A percentile compares a stretch with the other conserved stretches of the same genome.
Evolutionary conservation across 2,329 filamentous ascomycete species (phyloP).

Genomic region (Cordyceps militaris): DNA sequence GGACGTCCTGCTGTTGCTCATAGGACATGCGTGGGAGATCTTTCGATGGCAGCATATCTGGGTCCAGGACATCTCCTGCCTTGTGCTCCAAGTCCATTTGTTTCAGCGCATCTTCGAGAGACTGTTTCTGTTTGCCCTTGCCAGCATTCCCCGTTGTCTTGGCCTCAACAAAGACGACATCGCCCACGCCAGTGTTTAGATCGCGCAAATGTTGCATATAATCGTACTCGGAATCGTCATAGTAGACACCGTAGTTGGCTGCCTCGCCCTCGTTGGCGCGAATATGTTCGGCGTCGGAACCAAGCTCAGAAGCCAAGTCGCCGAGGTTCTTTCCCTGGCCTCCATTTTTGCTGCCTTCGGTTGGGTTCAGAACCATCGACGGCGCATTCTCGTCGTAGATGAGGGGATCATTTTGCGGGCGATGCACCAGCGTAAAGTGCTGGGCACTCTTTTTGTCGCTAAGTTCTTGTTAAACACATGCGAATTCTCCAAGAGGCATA

Average conservation of each 20-base stretch:
- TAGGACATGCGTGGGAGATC: conserved; percentile 73
- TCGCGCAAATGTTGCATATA: conserved; percentile 99
- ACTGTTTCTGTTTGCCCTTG: conserved; percentile 68
- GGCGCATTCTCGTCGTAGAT: conserved; percentile 89
- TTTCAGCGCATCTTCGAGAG: conserved; percentile 74
- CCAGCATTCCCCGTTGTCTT: conserved; percentile 44
- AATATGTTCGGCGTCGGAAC: conserved; percentile 55
- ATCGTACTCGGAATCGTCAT: conserved; percentile 91
- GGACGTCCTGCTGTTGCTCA: conserved; percentile 86
- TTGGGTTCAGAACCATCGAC: conserved; percentile 81
- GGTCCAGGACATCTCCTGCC: conserved; percentile 56
- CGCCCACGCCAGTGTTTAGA: conserved; percentile 64
- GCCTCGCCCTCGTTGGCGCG: conserved; percentile 93
- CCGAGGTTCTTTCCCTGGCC: conserved; percentile 57
- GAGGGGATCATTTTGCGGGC: conserved; percentile 92
- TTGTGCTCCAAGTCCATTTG: conserved; percentile 50
- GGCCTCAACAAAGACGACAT: conserved; percentile 79
- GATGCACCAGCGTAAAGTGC: conserved; percentile 90
- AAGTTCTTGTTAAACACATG: conserved; percentile 17
- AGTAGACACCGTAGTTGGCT: conserved; percentile 88
- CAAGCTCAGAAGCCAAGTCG: conserved; percentile 72
- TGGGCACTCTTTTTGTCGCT: conserved; percentile 84
- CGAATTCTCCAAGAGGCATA: background rate
- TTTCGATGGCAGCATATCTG: conserved; percentile 71
- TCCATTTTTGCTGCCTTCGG: conserved; percentile 32